Base-by-base conservation (phyloP, 495 filamentous ascomycete genomes). In the Podospora appendiculata region DNA sequence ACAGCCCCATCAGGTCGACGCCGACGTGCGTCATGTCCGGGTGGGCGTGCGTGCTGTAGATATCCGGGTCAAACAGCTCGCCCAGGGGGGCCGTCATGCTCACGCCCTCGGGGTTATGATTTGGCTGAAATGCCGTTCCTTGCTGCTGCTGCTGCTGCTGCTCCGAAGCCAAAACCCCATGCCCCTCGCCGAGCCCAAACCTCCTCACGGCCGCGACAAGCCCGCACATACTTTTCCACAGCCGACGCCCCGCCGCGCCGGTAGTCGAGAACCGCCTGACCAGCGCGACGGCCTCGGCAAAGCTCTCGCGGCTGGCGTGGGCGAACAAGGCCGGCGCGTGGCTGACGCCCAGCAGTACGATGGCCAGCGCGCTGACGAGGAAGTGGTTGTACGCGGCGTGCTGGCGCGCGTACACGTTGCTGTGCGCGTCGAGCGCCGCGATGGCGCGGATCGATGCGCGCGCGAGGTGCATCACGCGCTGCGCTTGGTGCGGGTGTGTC, bases 211-310 rank as follows among this genome's bases (percentile, higher is more conserved):
- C 47, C 47, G 34, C 14, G 1, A 50, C 47, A 33, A 50, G 16
- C 17, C 47, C 47, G 17, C 47, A 50, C 38, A 50, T 50, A 19
- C 47, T 50, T 34, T 41, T 50, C 47, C 47, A 50, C 36, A 50
- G 10, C 47, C 36, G 13, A 5, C 16, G 16, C 4, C 47, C 47
- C 12, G 47, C 47, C 8, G 17, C 36, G 18, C 47, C 41, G 1
- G n/a, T 41, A 12, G 17, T 35, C 6, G 35, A 41, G 18, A 50
- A 40, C 14, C 36, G 9, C 9, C 17, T 19, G 4, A 44, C 41
- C 4, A 44, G 17, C 41, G 13, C 41, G 4, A 44, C 16, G 13
- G 41, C 41, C 10, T 12, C 41, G 4, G 13, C 41, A 9, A 44
- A 44, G 8, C 17, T 17, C 4, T 44, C 41, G 4, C 41, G 13